These are phyloP conservation scores for Cercospora citrullina DNA, from an alignment of 2,329 filamentous ascomycete species.

Conservation along the genomic window DNA sequence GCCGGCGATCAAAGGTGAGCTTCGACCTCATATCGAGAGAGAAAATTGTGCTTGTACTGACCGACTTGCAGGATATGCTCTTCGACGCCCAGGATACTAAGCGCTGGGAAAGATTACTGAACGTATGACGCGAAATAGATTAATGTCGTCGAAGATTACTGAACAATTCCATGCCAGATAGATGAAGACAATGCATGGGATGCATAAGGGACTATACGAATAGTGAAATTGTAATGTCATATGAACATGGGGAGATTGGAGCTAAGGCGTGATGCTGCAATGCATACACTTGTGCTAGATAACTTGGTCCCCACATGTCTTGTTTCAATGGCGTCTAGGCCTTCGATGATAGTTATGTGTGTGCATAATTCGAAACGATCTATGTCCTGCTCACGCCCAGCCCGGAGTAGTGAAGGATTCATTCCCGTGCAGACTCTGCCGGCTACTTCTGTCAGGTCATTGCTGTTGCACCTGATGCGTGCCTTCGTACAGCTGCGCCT, in stretches of 20 bases:
- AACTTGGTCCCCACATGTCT: background rate
- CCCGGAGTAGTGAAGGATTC: background rate
- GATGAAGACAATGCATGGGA: background rate
- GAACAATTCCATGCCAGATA: background rate
- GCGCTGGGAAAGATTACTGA: background rate
- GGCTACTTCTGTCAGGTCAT: background rate
- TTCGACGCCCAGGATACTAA: background rate
- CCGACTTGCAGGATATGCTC: background rate
- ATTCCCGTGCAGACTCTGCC: background rate
- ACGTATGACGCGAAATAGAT: background rate
- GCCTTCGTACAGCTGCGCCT: background rate
- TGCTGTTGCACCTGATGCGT: background rate
- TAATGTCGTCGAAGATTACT: background rate
- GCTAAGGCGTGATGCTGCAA: background rate
- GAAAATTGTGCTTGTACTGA: background rate
- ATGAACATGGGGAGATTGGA: background rate
- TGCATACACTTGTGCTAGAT: background rate
- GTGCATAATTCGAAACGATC: background rate
- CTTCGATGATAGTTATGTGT: background rate
- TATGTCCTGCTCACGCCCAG: background rate
- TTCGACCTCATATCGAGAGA: conserved; percentile 1
- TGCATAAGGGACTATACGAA: background rate
- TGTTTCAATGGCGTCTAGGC: background rate
- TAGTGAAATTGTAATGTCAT: background rate
- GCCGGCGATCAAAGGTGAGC: conserved; percentile 42